Conservation (phyloP, 2,329 filamentous ascomycete species). For the Arthrobotrys musiformis region DNA sequence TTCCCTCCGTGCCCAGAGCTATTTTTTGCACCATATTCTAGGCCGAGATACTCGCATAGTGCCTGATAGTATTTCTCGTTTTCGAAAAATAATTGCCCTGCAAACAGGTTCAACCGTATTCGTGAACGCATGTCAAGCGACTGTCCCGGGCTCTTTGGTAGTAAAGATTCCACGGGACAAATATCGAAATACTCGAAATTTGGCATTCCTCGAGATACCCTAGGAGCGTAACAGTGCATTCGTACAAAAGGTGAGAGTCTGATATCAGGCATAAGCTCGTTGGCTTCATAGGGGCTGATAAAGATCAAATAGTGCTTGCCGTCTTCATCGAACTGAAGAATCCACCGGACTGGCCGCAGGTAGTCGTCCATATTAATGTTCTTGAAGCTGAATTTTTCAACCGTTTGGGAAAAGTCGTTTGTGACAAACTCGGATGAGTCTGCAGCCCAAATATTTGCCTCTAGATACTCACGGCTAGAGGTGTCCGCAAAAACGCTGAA, state of each 20-base stretch:
- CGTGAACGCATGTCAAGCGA: background rate
- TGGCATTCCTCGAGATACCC: constrained; percentile 62
- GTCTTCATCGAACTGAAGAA: constrained; percentile 23
- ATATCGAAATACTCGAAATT: constrained; percentile 29
- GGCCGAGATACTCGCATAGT: constrained; percentile 67
- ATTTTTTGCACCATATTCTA: constrained; percentile 61
- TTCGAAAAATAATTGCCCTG: constrained; percentile 73
- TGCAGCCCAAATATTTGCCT: constrained; percentile 61
- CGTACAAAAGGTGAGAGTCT: constrained; percentile 60
- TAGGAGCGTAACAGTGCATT: constrained; percentile 69
- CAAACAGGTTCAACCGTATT: constrained; percentile 71
- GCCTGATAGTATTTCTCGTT: constrained; percentile 68
- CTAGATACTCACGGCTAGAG: constrained; percentile 41
- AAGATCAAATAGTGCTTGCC: constrained; percentile 60
- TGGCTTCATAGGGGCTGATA: constrained; percentile 72
- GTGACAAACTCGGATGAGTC: constrained; percentile 65
- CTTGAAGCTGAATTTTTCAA: too few relatives aligned
- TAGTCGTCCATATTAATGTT: constrained; percentile 64
- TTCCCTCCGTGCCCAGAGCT: background rate
- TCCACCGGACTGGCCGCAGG: constrained; percentile 64
- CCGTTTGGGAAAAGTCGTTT: constrained; percentile 66
- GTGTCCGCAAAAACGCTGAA: constrained; percentile 33
- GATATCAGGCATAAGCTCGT: constrained; percentile 66
- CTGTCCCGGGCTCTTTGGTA: background rate
- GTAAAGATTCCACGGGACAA: constrained; percentile 64